Evolutionary conservation across 768 basidiomycete genomes (phyloP).

Genomic region (Macrolepiota dolichaula): DNA sequence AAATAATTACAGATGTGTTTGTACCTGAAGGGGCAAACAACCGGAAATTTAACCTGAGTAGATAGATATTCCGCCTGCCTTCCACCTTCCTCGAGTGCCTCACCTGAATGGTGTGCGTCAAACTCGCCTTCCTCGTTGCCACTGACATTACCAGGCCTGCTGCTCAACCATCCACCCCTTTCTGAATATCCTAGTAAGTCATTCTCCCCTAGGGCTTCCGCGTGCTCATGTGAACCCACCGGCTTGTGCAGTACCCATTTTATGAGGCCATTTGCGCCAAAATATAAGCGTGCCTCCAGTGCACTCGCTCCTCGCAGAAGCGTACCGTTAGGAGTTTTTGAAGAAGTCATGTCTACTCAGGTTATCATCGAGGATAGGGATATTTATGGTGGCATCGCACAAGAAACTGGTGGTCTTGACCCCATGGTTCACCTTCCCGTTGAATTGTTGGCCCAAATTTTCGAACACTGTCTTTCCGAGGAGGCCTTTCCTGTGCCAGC

Average conservation of each 20-base stretch:
- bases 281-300: background rate
- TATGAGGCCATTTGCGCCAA: constrained; percentile 1
- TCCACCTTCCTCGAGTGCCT: background rate
- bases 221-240: background rate
- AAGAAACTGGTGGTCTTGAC: background rate
- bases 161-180: background rate
- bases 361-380: background rate
- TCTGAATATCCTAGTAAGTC: background rate
- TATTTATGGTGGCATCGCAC: background rate
- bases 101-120: constrained; percentile 3
- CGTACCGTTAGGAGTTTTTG: background rate
- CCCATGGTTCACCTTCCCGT: constrained; percentile 23
- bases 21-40: constrained; percentile 7
- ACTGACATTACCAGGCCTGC: background rate
- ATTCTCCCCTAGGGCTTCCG: background rate
- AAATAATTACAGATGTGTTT: constrained; percentile 2
- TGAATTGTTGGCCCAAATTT: constrained; percentile 28
- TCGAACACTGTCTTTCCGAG: constrained; percentile 23
- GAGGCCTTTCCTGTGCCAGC: constrained; percentile 24
- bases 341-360: background rate
- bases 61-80: constrained; percentile 4
- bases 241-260: background rate
- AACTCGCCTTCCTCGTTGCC: background rate
- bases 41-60: constrained; percentile 6
- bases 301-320: background rate